Evolutionary conservation across 2,329 filamentous ascomycete genomes (phyloP).

Genomic region (Sordariomycetes sp.): DNA sequence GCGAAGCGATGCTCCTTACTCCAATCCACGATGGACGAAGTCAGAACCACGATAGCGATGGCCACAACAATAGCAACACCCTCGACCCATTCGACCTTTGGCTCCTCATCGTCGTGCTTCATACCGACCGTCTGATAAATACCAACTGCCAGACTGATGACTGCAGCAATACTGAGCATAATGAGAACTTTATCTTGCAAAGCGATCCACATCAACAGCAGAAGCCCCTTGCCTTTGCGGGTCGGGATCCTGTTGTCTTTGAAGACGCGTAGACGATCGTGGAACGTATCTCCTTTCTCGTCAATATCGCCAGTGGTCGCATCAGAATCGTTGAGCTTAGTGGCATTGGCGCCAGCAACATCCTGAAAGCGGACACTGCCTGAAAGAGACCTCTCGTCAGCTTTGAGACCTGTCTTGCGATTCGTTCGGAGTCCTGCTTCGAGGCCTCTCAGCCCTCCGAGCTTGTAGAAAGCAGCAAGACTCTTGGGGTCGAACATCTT

Average conservation of each 20-base stretch:
- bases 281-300: slow-evolving; percentile 31
- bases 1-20: slow-evolving; percentile 75
- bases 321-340: slow-evolving; percentile 14
- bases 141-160: slow-evolving; percentile 65
- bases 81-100: slow-evolving; percentile 68
- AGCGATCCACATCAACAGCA: slow-evolving; percentile 71
- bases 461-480: slow-evolving; percentile 66
- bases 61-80: slow-evolving; percentile 77
- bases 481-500: slow-evolving; percentile 90
- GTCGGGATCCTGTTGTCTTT: slow-evolving; percentile 64
- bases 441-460: slow-evolving; percentile 70
- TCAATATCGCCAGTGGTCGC: slow-evolving; percentile 7
- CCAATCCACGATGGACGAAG: slow-evolving; percentile 71
- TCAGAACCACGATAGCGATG: slow-evolving; percentile 66
- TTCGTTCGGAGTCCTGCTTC: slow-evolving; percentile 72
- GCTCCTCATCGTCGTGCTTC: slow-evolving; percentile 35
- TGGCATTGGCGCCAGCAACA: slow-evolving; percentile 37
- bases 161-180: slow-evolving; percentile 59
- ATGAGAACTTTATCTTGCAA: slow-evolving; percentile 79
- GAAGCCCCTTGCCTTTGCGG: slow-evolving; percentile 64
- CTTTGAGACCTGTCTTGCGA: slow-evolving; percentile 62
- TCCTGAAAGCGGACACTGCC: slow-evolving; percentile 66
- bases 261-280: slow-evolving; percentile 61
- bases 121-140: slow-evolving; percentile 66
- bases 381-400: slow-evolving; percentile 61